These are phyloP conservation scores for Blastomyces gilchristii DNA, from an alignment of 2,329 filamentous ascomycete species.

Conservation along the genomic window DNA sequence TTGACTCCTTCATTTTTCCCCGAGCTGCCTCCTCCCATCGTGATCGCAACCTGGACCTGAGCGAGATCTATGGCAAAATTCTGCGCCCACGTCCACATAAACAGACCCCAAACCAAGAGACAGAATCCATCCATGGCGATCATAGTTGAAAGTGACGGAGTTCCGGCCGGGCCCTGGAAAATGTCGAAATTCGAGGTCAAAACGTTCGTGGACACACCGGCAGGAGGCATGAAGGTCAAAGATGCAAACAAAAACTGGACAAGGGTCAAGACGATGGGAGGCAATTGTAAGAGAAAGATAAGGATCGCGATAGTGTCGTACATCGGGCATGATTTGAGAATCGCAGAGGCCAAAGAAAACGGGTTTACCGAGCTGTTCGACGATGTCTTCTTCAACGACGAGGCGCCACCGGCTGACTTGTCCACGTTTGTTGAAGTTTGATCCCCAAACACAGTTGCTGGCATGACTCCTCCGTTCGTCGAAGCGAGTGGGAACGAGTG, in stretches of 20 bases:
- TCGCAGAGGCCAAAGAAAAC: constrained; percentile 69
- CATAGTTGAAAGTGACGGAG: constrained; percentile 75
- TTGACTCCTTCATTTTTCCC: constrained; percentile 40
- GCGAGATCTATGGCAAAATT: constrained; percentile 81
- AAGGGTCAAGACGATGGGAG: constrained; percentile 74
- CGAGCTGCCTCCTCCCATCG: constrained; percentile 65
- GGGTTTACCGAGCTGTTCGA: constrained; percentile 51
- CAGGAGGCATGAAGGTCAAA: constrained; percentile 80
- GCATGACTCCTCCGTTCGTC: constrained; percentile 20
- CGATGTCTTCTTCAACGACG: constrained; percentile 22
- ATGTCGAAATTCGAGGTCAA: constrained; percentile 78
- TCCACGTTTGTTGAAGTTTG: constrained; percentile 25
- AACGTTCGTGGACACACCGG: constrained; percentile 63
- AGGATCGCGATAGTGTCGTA: constrained; percentile 94
- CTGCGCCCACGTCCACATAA: constrained; percentile 77
- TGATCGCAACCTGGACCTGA: constrained; percentile 86
- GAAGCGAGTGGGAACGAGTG: constrained; percentile 25
- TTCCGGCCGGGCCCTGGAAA: constrained; percentile 76
- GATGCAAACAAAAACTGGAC: constrained; percentile 89
- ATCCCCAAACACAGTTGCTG: constrained; percentile 15
- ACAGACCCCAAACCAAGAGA: constrained; percentile 67
- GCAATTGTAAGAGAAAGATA: constrained; percentile 87
- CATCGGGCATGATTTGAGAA: constrained; percentile 79
- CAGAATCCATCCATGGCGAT: constrained; percentile 74
- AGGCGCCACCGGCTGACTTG: constrained; percentile 14